These are phyloP conservation scores for Begonia loranthoides DNA, from an alignment of 306 rosid genomes.

Conservation along the genomic window DNA sequence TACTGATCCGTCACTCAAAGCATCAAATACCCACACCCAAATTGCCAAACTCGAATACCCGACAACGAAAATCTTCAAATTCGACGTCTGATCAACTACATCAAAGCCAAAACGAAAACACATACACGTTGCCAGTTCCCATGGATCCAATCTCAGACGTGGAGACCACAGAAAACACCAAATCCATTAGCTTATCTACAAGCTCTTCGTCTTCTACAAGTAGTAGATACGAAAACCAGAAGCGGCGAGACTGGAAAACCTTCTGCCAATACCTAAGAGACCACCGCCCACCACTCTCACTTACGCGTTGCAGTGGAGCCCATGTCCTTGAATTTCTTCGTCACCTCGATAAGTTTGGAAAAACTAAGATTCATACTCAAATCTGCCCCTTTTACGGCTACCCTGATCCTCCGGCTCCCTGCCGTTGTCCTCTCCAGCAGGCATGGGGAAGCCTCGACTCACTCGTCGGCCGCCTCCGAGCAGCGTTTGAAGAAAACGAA, in stretches of 20 bases:
- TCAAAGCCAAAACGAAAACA: too few relatives aligned
- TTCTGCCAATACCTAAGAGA: constrained; percentile 80
- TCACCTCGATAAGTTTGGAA: constrained; percentile 81
- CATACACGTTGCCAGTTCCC: neutral
- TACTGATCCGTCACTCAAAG: too few relatives aligned
- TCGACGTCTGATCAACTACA: too few relatives aligned
- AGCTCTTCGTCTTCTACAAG: constrained; percentile 31
- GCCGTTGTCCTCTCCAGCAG: constrained; percentile 80
- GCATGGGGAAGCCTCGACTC: constrained; percentile 96
- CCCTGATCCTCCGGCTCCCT: constrained; percentile 82
- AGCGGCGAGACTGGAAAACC: constrained; percentile 79
- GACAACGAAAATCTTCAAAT: too few relatives aligned
- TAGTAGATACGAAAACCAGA: constrained; percentile 86
- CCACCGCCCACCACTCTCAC: constrained; percentile 82
- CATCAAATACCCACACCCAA: too few relatives aligned
- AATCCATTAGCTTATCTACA: neutral
- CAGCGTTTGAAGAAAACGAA: constrained; percentile 88
- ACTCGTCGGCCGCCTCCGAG: constrained; percentile 74
- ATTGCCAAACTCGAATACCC: too few relatives aligned
- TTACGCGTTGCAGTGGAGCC: constrained; percentile 82
- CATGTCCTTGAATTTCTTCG: constrained; percentile 87
- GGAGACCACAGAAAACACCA: neutral
- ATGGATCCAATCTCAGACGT: neutral
- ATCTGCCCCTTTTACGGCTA: constrained; percentile 86
- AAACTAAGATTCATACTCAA: constrained; percentile 75